Base-by-base conservation (phyloP, 805 yeast species). In the Komagataella mondaviorum region DNA sequence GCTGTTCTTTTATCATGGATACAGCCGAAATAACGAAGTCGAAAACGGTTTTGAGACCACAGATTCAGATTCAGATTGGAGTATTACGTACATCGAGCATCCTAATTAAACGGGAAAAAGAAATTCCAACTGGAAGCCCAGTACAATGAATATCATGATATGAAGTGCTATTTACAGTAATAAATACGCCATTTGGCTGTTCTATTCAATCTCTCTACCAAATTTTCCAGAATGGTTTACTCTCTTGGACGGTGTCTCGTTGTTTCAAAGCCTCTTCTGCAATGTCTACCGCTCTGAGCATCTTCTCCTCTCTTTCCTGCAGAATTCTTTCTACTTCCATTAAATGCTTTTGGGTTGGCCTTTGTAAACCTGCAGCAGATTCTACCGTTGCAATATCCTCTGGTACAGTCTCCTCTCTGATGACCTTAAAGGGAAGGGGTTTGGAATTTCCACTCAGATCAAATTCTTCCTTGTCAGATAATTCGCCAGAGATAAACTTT, bases 341-440 rank as follows among this genome's bases (percentile, higher is more conserved):
- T 8, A 80, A 71, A 59, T 87, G 96, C 55, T 80, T 77, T 56
- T 81, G 77, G 51, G 80, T 79, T 4, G 88, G 93, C 66, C 85
- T 73, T 61, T 77, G 85, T 68, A 78, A 68, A 2, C 23, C 62
- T 66, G 78, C 83, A 53, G 62, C 68, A 39, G 70, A 69, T 53
- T 77, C 81, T 4, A n/a, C 18, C 6, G 20, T 5, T 14, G 20
- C 51, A 6, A 51, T 20, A 16, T 47, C 39, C n/a, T 16, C 17
- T 22, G 50, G 48, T 6, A 36, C 45, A 14, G n/a, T 16, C 6
- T 43, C 43, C 18, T 51, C 53, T 6, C 43, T 24, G 16, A 44
- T 22, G 8, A 30, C 39, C 39, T 30, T 30, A 14, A 30, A 30
- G 14, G 39, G 39, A 30, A 30, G 39, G 14, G 47, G 47, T 17